phyloP scores from a whole-genome alignment of 352 stramenopile species.

The Aphanomyces astaci region DNA sequence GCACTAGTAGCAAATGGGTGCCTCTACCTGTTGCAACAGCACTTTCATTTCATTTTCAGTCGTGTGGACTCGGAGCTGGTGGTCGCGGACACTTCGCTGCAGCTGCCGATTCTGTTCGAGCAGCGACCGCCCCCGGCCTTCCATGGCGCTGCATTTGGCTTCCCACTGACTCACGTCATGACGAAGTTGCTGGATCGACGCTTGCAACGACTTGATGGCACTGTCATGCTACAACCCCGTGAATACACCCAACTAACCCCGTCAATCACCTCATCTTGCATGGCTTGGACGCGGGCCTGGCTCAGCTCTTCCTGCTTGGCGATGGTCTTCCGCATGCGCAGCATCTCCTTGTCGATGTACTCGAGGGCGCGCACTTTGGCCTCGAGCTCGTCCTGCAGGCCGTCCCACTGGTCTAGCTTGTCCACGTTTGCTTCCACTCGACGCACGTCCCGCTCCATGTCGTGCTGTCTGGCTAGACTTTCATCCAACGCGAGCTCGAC shows the following conservation, averaged over 20 bases:
- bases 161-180: not conserved
- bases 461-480: not conserved
- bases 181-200: not conserved
- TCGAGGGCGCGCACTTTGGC: constrained; percentile 12
- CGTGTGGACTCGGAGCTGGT: constrained; percentile 2
- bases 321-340: constrained; percentile 14
- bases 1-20: too few species aligned
- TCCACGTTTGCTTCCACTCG: constrained; percentile 1
- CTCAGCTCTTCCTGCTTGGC: constrained; percentile 12
- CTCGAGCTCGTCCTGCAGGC: constrained; percentile 1
- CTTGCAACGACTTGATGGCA: not conserved
- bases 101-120: not conserved
- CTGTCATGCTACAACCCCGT: constrained; percentile 1
- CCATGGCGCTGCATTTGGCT: not conserved
- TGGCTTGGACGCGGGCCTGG: not conserved
- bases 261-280: not conserved
- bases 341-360: constrained; percentile 21
- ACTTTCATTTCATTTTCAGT: constrained; percentile 23
- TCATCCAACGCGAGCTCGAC: constrained; percentile 10
- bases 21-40: constrained; percentile 4
- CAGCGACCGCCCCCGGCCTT: not conserved
- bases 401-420: constrained; percentile 12
- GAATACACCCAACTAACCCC: not conserved
- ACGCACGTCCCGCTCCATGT: constrained; percentile 5
- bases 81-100: not conserved